Conservation (phyloP, 2,329 filamentous ascomycete genomes). For the Colletotrichum cordylinicola region DNA sequence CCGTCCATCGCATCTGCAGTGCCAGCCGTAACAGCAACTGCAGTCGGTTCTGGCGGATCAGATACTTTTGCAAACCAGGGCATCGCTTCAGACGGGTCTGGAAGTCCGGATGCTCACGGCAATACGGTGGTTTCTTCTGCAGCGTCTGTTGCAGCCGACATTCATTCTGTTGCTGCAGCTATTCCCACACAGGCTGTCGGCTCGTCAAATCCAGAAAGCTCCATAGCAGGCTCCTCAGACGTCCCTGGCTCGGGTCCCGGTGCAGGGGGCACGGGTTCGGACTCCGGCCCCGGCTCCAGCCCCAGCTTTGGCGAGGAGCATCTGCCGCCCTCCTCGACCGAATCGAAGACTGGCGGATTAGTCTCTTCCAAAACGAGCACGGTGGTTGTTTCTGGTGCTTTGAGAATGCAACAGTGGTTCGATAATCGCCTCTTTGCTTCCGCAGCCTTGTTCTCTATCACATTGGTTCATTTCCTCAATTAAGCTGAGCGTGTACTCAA, state of each 20-base stretch:
- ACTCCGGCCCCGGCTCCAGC: not conserved
- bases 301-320: not conserved
- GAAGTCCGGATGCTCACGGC: not conserved
- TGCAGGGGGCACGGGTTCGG: not conserved
- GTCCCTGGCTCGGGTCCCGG: accelerated
- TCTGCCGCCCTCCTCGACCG: not conserved
- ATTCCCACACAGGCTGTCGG: not conserved
- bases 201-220: not conserved
- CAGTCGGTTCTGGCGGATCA: accelerated
- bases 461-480: not conserved
- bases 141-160: not conserved
- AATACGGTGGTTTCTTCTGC: not conserved
- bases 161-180: not conserved
- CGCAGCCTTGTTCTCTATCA: accelerated
- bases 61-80: accelerated
- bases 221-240: not conserved
- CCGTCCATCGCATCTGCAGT: not conserved
- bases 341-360: accelerated
- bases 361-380: not conserved
- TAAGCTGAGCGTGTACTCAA: not conserved
- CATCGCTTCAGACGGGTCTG: not conserved
- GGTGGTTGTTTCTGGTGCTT: not conserved
- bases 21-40: not conserved
- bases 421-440: not conserved
- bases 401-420: accelerated